phyloP scores from a whole-genome alignment of 164 flowering plant genomes.

The Annona squamosa region DNA sequence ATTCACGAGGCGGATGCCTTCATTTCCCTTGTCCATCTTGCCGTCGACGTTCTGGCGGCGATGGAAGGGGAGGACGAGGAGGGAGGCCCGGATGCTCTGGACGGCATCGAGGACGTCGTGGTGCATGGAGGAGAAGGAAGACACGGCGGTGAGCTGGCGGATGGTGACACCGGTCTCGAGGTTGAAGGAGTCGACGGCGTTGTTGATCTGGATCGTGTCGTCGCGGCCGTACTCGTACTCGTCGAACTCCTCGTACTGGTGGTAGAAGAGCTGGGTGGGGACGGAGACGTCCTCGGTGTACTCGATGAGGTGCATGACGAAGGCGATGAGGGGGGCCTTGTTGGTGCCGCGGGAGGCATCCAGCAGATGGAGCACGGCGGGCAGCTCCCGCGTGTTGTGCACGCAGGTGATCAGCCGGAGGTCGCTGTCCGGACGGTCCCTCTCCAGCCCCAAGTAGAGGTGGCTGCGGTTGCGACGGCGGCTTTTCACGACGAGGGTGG shows the following conservation, averaged over 20 bases:
- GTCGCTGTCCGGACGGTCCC: constrained; percentile 37
- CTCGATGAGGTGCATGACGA: constrained; percentile 60
- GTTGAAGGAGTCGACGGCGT: constrained; percentile 54
- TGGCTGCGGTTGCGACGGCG: constrained; percentile 29
- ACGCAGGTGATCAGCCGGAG: constrained; percentile 56
- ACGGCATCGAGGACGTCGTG: constrained; percentile 21
- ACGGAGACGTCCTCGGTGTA: constrained; percentile 21
- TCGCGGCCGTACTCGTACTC: constrained; percentile 17
- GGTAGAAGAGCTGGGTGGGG: constrained; percentile 47
- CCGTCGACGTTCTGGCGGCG: constrained; percentile 6
- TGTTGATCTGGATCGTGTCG: constrained; percentile 60
- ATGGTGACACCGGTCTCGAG: constrained; percentile 24
- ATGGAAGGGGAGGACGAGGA: constrained; percentile 23
- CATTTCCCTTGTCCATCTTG: constrained; percentile 14
- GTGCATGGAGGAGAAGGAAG: constrained; percentile 22
- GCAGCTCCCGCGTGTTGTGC: constrained; percentile 43
- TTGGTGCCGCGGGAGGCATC: constrained; percentile 22
- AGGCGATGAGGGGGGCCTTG: constrained; percentile 30
- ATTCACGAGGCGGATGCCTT: constrained; percentile 8
- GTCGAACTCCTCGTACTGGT: constrained; percentile 68
- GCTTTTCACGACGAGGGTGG: constrained; percentile 28
- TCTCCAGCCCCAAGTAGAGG: constrained; percentile 31
- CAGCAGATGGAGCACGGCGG: constrained; percentile 35
- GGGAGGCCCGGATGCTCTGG: constrained; percentile 13
- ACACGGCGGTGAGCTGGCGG: constrained; percentile 17